phyloP scores from a whole-genome alignment of 176 grass and related monocot species.

The Carex littledalei region DNA sequence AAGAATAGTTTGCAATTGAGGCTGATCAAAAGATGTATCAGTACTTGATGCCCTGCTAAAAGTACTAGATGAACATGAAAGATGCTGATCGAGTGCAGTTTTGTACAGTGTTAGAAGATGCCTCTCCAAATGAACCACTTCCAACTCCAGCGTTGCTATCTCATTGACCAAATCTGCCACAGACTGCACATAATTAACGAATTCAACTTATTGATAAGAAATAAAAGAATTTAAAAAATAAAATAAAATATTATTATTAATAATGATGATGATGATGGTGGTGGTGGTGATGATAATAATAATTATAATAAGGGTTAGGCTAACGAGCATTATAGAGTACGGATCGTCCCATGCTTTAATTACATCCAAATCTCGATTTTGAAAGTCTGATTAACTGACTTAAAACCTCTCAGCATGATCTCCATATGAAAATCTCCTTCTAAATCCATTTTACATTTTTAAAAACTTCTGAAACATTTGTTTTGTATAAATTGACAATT shows the following conservation, averaged over 20 bases:
- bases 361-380: too few relatives aligned
- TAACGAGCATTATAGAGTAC: too few relatives aligned
- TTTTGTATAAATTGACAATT: too few relatives aligned
- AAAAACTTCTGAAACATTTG: too few relatives aligned
- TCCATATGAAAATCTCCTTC: too few relatives aligned
- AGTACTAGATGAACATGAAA: conserved; percentile 33
- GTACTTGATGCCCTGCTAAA: conserved; percentile 29
- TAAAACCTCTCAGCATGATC: too few relatives aligned
- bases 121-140: conserved; percentile 68
- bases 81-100: conserved; percentile 62
- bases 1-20: conserved; percentile 2
- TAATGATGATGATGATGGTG: too few relatives aligned
- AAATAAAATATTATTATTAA: not conserved
- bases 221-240: not conserved
- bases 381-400: too few relatives aligned
- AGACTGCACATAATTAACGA: conserved; percentile 28
- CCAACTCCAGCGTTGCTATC: conserved; percentile 74
- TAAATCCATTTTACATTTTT: too few relatives aligned
- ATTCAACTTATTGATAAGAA: not conserved
- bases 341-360: too few relatives aligned
- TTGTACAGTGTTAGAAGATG: conserved; percentile 82
- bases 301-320: too few relatives aligned
- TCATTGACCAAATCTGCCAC: conserved; percentile 58
- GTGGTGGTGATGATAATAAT: too few relatives aligned
- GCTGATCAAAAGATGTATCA: conserved; percentile 16